These are phyloP conservation scores for Fistulinella prunicolor DNA, from an alignment of 768 basidiomycete species.

Conservation along the genomic window DNA sequence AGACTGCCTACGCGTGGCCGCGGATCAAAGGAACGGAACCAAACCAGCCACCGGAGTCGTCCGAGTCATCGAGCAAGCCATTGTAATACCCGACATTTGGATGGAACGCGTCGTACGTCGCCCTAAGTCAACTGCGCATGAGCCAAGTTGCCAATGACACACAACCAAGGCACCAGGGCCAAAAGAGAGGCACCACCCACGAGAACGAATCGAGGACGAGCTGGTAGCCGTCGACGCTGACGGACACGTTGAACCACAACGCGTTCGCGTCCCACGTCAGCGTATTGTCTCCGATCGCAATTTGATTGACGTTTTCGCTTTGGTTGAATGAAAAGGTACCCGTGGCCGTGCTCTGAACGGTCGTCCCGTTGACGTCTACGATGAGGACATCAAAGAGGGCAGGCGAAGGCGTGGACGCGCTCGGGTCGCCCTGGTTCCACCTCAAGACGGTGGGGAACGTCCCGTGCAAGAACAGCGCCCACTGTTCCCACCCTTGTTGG, in stretches of 20 bases:
- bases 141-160: neutral
- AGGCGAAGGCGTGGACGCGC: neutral
- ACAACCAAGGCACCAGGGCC: neutral
- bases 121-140: neutral
- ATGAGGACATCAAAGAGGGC: constrained; percentile 12
- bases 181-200: constrained; percentile 5
- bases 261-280: constrained; percentile 11
- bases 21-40: constrained; percentile 13
- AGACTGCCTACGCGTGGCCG: constrained; percentile 9
- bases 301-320: constrained; percentile 1
- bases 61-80: constrained; percentile 7
- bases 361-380: constrained; percentile 5
- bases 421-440: constrained; percentile 14
- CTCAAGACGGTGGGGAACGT: constrained; percentile 11
- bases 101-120: constrained; percentile 11
- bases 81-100: constrained; percentile 13
- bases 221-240: constrained; percentile 5
- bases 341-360: neutral
- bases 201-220: constrained; percentile 9
- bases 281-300: constrained; percentile 6
- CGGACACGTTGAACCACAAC: constrained; percentile 15
- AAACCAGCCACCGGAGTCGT: constrained; percentile 4
- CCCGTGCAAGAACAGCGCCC: constrained; percentile 13
- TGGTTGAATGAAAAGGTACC: constrained; percentile 3
- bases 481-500: constrained; percentile 13